A percentile compares a stretch with the other conserved stretches of the same genome.
Conservation (phyloP, 371 early-diverging fungal species). For the Saksenaea oblongispora region DNA sequence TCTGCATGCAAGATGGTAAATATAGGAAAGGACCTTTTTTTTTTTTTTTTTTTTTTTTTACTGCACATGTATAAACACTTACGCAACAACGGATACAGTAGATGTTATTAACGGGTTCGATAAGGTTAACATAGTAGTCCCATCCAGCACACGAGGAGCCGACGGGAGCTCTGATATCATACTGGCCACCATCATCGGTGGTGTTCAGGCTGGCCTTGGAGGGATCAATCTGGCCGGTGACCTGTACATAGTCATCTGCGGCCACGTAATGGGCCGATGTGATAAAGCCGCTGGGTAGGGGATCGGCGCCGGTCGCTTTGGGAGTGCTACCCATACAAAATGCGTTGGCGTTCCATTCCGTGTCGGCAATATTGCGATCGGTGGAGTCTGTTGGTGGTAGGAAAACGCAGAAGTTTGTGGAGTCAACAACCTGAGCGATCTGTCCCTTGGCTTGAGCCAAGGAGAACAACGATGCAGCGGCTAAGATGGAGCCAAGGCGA, state of each 20-base stretch:
- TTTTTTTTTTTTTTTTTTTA: neutral
- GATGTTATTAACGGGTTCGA: constrained; percentile 47
- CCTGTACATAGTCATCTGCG: constrained; percentile 50
- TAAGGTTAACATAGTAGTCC: constrained; percentile 49
- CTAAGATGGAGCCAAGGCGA: constrained; percentile 8
- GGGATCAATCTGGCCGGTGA: constrained; percentile 57
- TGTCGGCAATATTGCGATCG: constrained; percentile 40
- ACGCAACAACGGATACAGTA: constrained; percentile 63
- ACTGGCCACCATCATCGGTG: constrained; percentile 54
- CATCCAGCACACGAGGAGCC: constrained; percentile 53
- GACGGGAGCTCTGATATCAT: constrained; percentile 48
- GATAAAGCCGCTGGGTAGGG: constrained; percentile 45
- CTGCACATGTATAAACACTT: constrained; percentile 23
- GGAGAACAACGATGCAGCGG: constrained; percentile 6
- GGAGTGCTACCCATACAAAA: constrained; percentile 53
- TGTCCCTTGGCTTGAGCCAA: constrained; percentile 22
- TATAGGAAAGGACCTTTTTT: neutral
- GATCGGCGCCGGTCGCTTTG: constrained; percentile 34
- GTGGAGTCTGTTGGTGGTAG: constrained; percentile 48
- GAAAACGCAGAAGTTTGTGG: constrained; percentile 51
- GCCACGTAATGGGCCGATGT: constrained; percentile 44
- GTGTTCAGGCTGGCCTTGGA: constrained; percentile 34
- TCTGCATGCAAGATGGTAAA: constrained; percentile 11
- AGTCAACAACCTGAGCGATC: constrained; percentile 42
- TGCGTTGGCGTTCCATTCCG: constrained; percentile 53